Base-by-base conservation (phyloP, 768 basidiomycete genomes). In the Paxillus ammoniavirescens region DNA sequence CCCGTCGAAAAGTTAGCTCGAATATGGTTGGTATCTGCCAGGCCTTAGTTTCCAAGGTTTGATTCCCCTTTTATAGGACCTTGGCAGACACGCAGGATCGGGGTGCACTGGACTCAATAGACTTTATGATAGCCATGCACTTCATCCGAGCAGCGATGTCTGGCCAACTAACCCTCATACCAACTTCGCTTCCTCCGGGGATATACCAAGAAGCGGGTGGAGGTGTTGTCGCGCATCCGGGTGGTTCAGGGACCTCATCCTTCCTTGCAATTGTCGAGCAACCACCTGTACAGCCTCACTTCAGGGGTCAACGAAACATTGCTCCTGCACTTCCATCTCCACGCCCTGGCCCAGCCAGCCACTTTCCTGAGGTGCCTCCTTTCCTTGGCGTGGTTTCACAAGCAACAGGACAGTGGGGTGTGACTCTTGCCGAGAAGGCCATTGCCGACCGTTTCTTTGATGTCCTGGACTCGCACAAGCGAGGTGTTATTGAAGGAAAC, bases 51-150 rank as follows among this genome's bases (percentile, higher is more conserved):
- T 17, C 21, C 14, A 17, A 35, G 13, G 37, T 7, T 49, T 51
- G 18, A 26, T 43, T 48, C 33, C n/a, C 45, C 36, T 38, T 38
- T 47, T 46, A 3, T 61, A 97, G 94, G 95, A 87, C 81, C 57
- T 81, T 99, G 38, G 89, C 95, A n/a, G 97, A 99, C 70, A 94
- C 94, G 4, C 90, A 95, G 70, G 83, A 89, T 60, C 82, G 97
- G 55, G 95, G 97, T 47, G 75, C 79, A 12, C 84, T 99, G 55
- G 97, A 99, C 69, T 75, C 84, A 14, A 79, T 87, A 42, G 97
- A 99, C 72, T 99, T 99, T 67, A 87, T 89, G 55, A 83, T 99
- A 64, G 97, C 88, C 37, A 95, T 97, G 94, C 93, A 92, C 70
- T 82, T 98, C 65, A 94, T 98, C 58, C 94, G 97, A 71, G 87